A percentile compares a stretch with the other conserved stretches of the same genome.
Evolutionary conservation across 352 stramenopile genomes (phyloP).

Genomic region (Globisporangium megalacanthum): DNA sequence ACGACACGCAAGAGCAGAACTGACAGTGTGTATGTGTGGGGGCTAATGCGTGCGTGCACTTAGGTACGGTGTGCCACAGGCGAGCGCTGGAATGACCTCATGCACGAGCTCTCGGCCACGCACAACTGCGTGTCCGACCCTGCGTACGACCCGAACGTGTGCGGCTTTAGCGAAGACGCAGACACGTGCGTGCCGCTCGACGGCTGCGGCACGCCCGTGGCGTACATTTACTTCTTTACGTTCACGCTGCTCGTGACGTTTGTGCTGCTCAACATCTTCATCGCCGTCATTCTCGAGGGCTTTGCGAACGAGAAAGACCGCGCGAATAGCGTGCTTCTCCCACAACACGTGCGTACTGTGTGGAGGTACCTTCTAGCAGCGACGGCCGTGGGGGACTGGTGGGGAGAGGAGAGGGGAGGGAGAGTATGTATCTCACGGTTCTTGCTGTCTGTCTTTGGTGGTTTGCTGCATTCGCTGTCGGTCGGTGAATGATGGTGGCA

Average conservation of each 20-base stretch:
- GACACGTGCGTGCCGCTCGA: constrained; percentile 35
- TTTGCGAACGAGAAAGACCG: constrained; percentile 76
- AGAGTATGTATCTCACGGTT: background rate
- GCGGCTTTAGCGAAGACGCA: constrained; percentile 28
- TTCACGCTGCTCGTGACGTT: constrained; percentile 82
- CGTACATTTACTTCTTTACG: constrained; percentile 66
- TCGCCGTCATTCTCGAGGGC: constrained; percentile 80
- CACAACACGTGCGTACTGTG: constrained; percentile 27
- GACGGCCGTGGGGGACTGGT: no score
- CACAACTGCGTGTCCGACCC: constrained; percentile 25
- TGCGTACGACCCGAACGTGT: constrained; percentile 31
- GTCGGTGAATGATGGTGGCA: constrained; percentile 11
- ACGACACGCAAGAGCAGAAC: no score
- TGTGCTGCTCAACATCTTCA: constrained; percentile 85
- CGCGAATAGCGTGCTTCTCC: constrained; percentile 33
- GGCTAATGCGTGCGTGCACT: background rate
- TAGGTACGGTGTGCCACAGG: constrained; percentile 82
- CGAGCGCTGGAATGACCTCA: constrained; percentile 85
- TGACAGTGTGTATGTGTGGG: background rate
- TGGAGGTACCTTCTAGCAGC: background rate
- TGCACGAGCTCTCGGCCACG: constrained; percentile 58
- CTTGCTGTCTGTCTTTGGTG: background rate
- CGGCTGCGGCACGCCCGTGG: constrained; percentile 42
- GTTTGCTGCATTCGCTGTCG: no score
- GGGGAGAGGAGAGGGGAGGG: background rate